Evolutionary conservation across 768 basidiomycete genomes (phyloP), one percentile per base, ranked within the genome.

Genomic region (Russula foetens): DNA sequence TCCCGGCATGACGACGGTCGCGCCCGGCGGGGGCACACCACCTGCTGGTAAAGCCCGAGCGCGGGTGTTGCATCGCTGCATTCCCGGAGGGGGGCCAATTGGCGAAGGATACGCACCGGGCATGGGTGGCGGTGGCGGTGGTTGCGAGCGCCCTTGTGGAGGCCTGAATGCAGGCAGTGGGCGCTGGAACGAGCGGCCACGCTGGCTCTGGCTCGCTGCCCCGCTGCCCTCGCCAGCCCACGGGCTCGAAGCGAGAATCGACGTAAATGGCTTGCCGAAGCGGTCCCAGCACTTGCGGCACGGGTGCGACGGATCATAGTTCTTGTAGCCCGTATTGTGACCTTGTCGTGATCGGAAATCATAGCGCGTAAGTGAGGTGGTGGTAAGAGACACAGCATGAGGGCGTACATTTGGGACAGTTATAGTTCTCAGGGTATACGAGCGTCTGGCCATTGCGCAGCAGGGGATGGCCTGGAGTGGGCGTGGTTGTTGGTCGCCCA

Each of bases 271-370:
- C 64, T 80, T 83, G 0, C 78, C 77, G 71, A 85, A 85, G 65
- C 83, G 84, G 7, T 77, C 73, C 90, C 90, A 92, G 73, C 91
- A 92, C 58, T 79, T 81, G 59, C 77, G 75, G 68, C 90, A 91
- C 7, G 89, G 86, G 58, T 82, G 75, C 1, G 76, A 69, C 0
- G 87, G 86, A 69, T 91, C 87, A 39, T 74, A 75, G 58, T 79
- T 75, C 70, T 88, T 89, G 73, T 84, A 92, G 2, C 90, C 90
- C 0, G 79, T 82, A 69, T 92, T 92, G 41, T 75, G 75, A 66
- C 90, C 90, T 91, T 59, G 19, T 41, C 60, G 49, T 26, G 23
- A 47, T 44, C 49, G 12, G 38, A 28, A 35, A 11, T 35, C 2
- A 26, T 29, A 12, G 38, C 33, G 11, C 19, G 23, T 44, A 14